phyloP scores from a whole-genome alignment of 2,329 filamentous ascomycete species.

The Alternaria atra region DNA sequence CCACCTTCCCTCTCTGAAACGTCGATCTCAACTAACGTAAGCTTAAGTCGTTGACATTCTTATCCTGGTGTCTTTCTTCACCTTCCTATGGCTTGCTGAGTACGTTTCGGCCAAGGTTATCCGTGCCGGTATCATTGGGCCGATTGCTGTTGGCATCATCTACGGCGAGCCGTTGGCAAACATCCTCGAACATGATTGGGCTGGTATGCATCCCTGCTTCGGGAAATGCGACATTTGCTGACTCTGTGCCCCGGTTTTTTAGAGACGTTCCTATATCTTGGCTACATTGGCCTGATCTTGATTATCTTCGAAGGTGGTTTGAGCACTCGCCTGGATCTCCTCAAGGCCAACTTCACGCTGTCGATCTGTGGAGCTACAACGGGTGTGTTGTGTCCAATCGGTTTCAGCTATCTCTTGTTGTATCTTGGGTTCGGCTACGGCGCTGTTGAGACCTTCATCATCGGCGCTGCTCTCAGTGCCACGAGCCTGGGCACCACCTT shows the following conservation, averaged over 20 bases:
- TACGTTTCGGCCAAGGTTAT: slow-evolving; percentile 20
- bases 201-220: background rate
- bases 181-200: slow-evolving; percentile 21
- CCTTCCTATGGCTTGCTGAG: slow-evolving; percentile 20
- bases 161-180: slow-evolving; percentile 22
- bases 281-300: slow-evolving; percentile 60
- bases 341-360: slow-evolving; percentile 57
- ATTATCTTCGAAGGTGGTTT: slow-evolving; percentile 64
- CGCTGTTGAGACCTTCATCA: slow-evolving; percentile 40
- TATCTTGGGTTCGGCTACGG: slow-evolving; percentile 56
- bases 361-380: slow-evolving; percentile 55
- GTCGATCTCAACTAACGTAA: slow-evolving; percentile 1
- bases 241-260: background rate
- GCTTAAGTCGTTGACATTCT: slow-evolving; percentile 16
- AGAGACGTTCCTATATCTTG: slow-evolving; percentile 54
- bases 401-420: slow-evolving; percentile 50
- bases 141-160: slow-evolving; percentile 18
- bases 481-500: slow-evolving; percentile 45
- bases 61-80: slow-evolving; percentile 23
- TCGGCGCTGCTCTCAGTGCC: slow-evolving; percentile 39
- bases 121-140: slow-evolving; percentile 21
- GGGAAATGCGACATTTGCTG: background rate
- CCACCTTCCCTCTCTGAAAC: background rate
- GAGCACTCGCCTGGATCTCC: slow-evolving; percentile 56
- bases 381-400: slow-evolving; percentile 57